These are phyloP conservation scores for Quercus lobata DNA, from an alignment of 331 rosid species.

Conservation along the genomic window DNA sequence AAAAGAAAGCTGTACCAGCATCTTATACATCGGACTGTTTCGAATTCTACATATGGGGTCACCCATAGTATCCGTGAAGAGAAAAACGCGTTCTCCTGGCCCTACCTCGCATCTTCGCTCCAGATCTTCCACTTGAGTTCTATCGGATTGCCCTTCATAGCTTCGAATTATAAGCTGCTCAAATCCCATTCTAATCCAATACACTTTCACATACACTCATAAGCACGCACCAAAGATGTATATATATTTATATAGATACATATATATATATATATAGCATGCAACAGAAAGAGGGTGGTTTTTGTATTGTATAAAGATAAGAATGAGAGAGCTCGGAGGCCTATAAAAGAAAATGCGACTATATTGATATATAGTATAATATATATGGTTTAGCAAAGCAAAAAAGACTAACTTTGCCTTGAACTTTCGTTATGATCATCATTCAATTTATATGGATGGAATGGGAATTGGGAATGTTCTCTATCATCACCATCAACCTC, in stretches of 20 bases:
- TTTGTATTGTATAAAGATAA: too few species aligned
- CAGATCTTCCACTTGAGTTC: slow-evolving; percentile 78
- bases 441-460: slow-evolving; percentile 6
- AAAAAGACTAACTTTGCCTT: not conserved
- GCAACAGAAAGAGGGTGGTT: not conserved
- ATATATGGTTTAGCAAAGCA: slow-evolving; percentile 16
- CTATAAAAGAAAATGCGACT: not conserved
- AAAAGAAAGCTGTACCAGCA: slow-evolving; percentile 63
- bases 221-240: not conserved
- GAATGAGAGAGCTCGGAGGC: not conserved
- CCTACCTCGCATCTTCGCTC: slow-evolving; percentile 88
- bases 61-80: slow-evolving; percentile 93
- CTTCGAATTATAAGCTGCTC: slow-evolving; percentile 48
- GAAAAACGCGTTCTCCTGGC: slow-evolving; percentile 60
- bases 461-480: slow-evolving; percentile 38
- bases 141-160: slow-evolving; percentile 54
- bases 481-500: slow-evolving; percentile 35
- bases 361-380: slow-evolving; percentile 13
- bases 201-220: not conserved
- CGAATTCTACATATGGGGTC: slow-evolving; percentile 99
- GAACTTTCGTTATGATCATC: not conserved
- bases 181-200: slow-evolving; percentile 36
- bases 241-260: too few species aligned
- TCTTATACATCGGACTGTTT: slow-evolving; percentile 80
- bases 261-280: too few species aligned